These are phyloP conservation scores for Echeveria elegans DNA, from an alignment of 164 flowering plant genomes.

Conservation along the genomic window DNA sequence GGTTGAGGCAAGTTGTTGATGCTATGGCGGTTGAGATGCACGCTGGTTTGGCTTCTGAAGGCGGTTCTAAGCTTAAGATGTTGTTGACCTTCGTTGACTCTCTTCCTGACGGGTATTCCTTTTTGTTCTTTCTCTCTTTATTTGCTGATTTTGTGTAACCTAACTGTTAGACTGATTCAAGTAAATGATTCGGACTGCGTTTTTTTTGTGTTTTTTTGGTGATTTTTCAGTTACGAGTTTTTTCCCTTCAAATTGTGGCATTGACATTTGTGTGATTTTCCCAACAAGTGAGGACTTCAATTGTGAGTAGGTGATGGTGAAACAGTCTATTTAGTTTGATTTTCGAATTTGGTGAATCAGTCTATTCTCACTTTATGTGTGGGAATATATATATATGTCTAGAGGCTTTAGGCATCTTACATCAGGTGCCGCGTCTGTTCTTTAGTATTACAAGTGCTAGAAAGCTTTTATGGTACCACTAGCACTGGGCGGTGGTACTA, in stretches of 20 bases:
- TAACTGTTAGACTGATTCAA: neutral
- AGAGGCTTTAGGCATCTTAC: neutral
- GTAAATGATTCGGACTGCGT: neutral
- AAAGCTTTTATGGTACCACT: neutral
- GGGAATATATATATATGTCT: constrained; percentile 5
- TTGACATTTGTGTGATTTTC: neutral
- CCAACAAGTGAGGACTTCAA: neutral
- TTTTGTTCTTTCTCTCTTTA: neutral
- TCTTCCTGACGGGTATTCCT: constrained; percentile 67
- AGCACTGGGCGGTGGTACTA: neutral
- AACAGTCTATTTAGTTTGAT: neutral
- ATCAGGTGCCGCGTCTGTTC: neutral
- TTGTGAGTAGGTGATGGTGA: neutral
- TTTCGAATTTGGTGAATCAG: constrained; percentile 1
- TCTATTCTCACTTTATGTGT: neutral
- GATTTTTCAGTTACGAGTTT: neutral
- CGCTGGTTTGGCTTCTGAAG: constrained; percentile 93
- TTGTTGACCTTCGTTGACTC: constrained; percentile 65
- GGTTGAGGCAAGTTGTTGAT: constrained; percentile 76
- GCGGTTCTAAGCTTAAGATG: constrained; percentile 91
- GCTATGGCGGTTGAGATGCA: constrained; percentile 99
- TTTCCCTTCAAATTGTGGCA: neutral
- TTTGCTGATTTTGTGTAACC: neutral
- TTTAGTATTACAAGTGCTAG: neutral
- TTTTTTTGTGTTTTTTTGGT: neutral